Conservation (phyloP, 1,284 basidiomycete genomes). For the Uromyces viciae-fabae region DNA sequence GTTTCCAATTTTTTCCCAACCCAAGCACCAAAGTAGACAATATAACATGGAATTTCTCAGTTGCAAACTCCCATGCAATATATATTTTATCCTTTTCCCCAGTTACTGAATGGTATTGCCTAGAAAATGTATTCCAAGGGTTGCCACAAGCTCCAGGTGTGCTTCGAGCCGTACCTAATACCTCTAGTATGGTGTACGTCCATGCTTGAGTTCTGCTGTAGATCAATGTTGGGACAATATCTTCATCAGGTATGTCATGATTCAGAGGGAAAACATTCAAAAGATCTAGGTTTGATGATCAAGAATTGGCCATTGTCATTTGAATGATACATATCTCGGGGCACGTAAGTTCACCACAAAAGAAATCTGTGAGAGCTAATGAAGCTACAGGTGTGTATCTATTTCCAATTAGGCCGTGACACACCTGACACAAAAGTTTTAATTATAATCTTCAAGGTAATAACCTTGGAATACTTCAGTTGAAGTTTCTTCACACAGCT, state of each 20-base stretch:
- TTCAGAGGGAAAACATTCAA: background rate
- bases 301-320: background rate
- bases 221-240: background rate
- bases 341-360: background rate
- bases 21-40: too few relatives aligned
- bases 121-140: background rate
- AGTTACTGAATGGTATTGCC: background rate
- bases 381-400: too few relatives aligned
- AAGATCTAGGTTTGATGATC: background rate
- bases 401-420: too few relatives aligned
- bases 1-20: background rate
- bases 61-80: background rate
- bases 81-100: background rate
- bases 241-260: background rate
- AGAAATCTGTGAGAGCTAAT: too few relatives aligned
- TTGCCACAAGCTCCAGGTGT: background rate
- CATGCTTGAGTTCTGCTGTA: background rate
- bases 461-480: too few relatives aligned
- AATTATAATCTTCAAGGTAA: too few relatives aligned
- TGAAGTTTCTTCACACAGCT: too few relatives aligned
- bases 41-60: background rate
- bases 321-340: background rate
- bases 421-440: too few relatives aligned
- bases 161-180: background rate
- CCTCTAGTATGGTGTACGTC: background rate